These are phyloP conservation scores for Talaromyces rugulosus DNA, from an alignment of 2,329 filamentous ascomycete genomes.

Conservation along the genomic window DNA sequence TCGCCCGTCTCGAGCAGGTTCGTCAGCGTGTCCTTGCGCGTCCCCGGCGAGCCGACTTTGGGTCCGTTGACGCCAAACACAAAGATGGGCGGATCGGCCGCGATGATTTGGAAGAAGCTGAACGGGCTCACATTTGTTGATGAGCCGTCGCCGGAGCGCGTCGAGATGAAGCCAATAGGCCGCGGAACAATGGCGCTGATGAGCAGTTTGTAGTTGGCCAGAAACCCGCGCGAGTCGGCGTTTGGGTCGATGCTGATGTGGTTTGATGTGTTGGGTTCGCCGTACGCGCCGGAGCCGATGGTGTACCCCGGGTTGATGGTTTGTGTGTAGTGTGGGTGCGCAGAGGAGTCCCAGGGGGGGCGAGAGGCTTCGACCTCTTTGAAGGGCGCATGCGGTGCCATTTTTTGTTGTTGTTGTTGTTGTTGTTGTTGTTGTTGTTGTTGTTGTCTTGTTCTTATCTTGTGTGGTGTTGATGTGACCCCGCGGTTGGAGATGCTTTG, in stretches of 20 bases:
- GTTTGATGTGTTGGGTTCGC: constrained; percentile 40
- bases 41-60: constrained; percentile 39
- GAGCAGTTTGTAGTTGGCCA: constrained; percentile 79
- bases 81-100: constrained; percentile 78
- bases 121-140: constrained; percentile 75
- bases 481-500: neutral
- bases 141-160: constrained; percentile 53
- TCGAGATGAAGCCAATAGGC: constrained; percentile 62
- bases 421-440: neutral
- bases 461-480: neutral
- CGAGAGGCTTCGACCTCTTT: constrained; percentile 27
- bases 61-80: constrained; percentile 52
- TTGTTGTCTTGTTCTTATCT: neutral
- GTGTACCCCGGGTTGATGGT: constrained; percentile 29
- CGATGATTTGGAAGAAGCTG: constrained; percentile 73
- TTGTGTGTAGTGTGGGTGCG: constrained; percentile 24
- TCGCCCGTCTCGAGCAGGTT: constrained; percentile 67
- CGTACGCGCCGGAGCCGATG: constrained; percentile 27
- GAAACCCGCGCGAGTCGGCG: constrained; percentile 57
- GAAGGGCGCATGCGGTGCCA: constrained; percentile 16
- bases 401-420: neutral
- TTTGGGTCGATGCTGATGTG: constrained; percentile 77
- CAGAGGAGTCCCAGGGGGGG: constrained; percentile 24
- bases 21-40: constrained; percentile 70
- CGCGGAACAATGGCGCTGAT: constrained; percentile 74